Base-by-base conservation (phyloP, 305 asterid species). In the Ilex paraguariensis region DNA sequence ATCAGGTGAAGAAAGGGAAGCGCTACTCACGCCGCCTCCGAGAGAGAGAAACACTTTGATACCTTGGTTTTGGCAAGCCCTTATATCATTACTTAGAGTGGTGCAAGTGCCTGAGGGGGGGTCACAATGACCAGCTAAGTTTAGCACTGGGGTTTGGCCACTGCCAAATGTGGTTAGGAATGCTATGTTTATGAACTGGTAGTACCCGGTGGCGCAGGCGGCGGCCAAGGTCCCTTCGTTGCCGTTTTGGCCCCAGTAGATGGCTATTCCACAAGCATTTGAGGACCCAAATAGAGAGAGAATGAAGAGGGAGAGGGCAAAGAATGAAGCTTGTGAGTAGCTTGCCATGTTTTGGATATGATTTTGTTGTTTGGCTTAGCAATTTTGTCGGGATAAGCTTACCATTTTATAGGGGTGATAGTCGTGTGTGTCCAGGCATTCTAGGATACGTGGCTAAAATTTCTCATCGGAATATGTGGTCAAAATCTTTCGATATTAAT, bases 231-330 rank as follows among this genome's bases (percentile, higher is more conserved):
- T 31, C 3, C 90, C 87, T 73, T 78, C 87, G 11, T 14, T 30
- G 56, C 77, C 77, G 72, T 73, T 56, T 56, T 81, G 90, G 60
- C 90, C 86, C 87, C 87, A 84, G 74, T 84, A 84, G 65, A 61
- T 50, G 31, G 77, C 67, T 32, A 80, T 77, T 36, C 79, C 81
- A 3, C 53, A 58, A 16, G 67, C 66, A 7, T 68, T 12, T 1
- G 78, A 33, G 74, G 75, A 14, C 0, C 14, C 36, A 71, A 63
- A 31, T 16, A 63, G 13, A 14, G 28, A 49, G 3, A 69, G 31
- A 31, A 64, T 15, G 17, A 69, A 30, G 81, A 61, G 46, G 46
- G 56, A 44, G 40, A 66, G 31, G 9, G 58, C n/a, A 2, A 56
- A 57, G 7, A 49, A 59, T n/a, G 66, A 53, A 44, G 51, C 13